Evolutionary conservation across 306 rosid species (phyloP).

Genomic region (Dalbergia oliveri): DNA sequence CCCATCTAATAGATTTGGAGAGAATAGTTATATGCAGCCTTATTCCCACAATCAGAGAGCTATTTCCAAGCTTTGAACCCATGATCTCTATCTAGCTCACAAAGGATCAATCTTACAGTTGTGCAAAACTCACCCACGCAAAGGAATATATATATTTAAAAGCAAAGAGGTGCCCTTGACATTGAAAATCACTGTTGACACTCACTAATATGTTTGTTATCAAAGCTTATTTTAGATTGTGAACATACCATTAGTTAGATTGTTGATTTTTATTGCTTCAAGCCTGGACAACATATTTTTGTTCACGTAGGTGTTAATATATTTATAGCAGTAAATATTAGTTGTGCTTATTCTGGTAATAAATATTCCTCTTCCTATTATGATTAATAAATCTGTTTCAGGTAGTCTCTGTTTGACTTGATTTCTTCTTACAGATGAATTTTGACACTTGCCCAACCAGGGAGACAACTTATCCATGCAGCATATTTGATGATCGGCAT

Average conservation of each 20-base stretch:
- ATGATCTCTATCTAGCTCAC: too few relatives aligned
- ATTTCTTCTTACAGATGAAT: conserved; percentile 71
- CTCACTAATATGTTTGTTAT: neutral
- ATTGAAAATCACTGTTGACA: conserved; percentile 20
- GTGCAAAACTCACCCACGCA: too few relatives aligned
- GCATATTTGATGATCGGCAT: conserved; percentile 91
- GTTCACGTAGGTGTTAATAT: neutral
- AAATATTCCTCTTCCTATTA: conserved; percentile 12
- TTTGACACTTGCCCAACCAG: conserved; percentile 85
- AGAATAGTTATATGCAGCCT: too few relatives aligned
- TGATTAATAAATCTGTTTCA: conserved; percentile 40
- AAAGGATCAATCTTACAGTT: too few relatives aligned
- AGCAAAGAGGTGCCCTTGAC: conserved; percentile 22
- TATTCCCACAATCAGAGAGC: too few relatives aligned
- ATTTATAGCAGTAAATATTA: neutral
- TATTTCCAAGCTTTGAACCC: too few relatives aligned
- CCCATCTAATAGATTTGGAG: too few relatives aligned
- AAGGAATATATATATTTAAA: too few relatives aligned
- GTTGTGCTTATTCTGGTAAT: conserved; percentile 29
- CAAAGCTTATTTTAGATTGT: neutral
- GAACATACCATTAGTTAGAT: conserved; percentile 6
- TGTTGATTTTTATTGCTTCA: conserved; percentile 22
- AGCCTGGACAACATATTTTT: conserved; percentile 18
- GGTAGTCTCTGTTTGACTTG: conserved; percentile 29
- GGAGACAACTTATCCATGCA: conserved; percentile 94